These are phyloP conservation scores for Austroboletus festivus DNA, from an alignment of 768 basidiomycete species.

Conservation along the genomic window DNA sequence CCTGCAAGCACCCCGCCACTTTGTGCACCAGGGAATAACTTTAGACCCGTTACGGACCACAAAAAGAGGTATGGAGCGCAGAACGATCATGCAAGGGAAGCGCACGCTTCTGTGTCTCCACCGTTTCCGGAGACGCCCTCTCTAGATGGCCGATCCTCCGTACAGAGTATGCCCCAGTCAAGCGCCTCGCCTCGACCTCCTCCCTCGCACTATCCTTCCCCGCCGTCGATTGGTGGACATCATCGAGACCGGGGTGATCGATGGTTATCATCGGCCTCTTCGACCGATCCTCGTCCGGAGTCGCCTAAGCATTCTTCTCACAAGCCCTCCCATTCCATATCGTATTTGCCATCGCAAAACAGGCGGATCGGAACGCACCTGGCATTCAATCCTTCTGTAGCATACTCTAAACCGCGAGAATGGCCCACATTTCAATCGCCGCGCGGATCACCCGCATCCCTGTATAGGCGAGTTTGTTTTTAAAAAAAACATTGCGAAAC, in stretches of 20 bases:
- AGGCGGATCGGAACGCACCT: slow-evolving; percentile 15
- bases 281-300: slow-evolving; percentile 5
- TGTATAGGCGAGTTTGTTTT: slow-evolving; percentile 55
- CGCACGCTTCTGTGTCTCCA: slow-evolving; percentile 31
- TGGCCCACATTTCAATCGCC: slow-evolving; percentile 5
- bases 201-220: slow-evolving; percentile 22
- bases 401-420: slow-evolving; percentile 37
- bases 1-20: slow-evolving; percentile 11
- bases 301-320: slow-evolving; percentile 22
- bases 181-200: slow-evolving; percentile 18
- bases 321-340: slow-evolving; percentile 1
- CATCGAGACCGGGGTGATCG: slow-evolving; percentile 6
- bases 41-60: slow-evolving; percentile 2
- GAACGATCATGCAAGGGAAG: slow-evolving; percentile 4
- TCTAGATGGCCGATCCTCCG: slow-evolving; percentile 36
- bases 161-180: slow-evolving; percentile 20
- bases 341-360: slow-evolving; percentile 3
- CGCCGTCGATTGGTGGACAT: slow-evolving; percentile 22
- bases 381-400: slow-evolving; percentile 46
- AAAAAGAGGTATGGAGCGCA: neutral
- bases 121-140: slow-evolving; percentile 35
- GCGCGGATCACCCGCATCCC: slow-evolving; percentile 34
- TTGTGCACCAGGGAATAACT: neutral
- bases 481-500: no score
- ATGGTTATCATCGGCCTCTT: slow-evolving; percentile 2